Conservation (phyloP, 2,329 filamentous ascomycete species). For the Cladophialophora immunda region DNA sequence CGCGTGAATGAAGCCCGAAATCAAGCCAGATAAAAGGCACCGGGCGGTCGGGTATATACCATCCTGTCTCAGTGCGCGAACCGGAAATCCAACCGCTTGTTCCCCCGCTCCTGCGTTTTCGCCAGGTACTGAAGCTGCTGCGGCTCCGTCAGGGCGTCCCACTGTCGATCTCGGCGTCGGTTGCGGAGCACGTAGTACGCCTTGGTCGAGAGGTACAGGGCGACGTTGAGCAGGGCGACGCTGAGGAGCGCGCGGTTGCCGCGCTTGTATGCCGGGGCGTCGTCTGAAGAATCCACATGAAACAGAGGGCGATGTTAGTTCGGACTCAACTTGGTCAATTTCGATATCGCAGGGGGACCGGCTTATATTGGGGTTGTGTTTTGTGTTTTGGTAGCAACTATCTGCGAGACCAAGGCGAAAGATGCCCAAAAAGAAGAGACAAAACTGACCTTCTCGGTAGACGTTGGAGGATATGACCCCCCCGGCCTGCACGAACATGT, state of each 20-base stretch:
- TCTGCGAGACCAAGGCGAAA: too few species aligned
- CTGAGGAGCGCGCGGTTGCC: conserved; percentile 67
- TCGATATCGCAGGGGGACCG: too few species aligned
- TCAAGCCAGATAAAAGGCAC: too few species aligned
- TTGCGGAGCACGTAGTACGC: conserved; percentile 52
- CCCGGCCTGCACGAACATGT: conserved; percentile 50
- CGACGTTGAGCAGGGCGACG: conserved; percentile 59
- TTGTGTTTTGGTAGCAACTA: too few species aligned
- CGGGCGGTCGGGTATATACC: too few species aligned
- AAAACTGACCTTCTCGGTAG: conserved; percentile 22
- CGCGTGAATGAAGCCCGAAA: too few species aligned
- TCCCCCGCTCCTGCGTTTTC: conserved; percentile 50
- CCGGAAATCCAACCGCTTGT: conserved; percentile 44
- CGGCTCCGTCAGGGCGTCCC: conserved; percentile 51
- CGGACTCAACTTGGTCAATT: too few species aligned
- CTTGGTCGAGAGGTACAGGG: conserved; percentile 58
- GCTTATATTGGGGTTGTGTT: too few species aligned
- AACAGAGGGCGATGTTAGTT: too few species aligned
- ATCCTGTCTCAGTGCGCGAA: conserved; percentile 22
- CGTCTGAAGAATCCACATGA: too few species aligned
- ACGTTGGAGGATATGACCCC: conserved; percentile 50
- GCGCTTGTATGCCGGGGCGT: conserved; percentile 64
- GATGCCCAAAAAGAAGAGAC: conserved; percentile 51
- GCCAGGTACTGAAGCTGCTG: conserved; percentile 49
- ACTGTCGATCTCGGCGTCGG: conserved; percentile 46